Percentiles rank a stretch among this genome's conserved stretches.
Evolutionary conservation across 2,329 filamentous ascomycete species (phyloP).

Genomic region (Beauveria brongniartii): DNA sequence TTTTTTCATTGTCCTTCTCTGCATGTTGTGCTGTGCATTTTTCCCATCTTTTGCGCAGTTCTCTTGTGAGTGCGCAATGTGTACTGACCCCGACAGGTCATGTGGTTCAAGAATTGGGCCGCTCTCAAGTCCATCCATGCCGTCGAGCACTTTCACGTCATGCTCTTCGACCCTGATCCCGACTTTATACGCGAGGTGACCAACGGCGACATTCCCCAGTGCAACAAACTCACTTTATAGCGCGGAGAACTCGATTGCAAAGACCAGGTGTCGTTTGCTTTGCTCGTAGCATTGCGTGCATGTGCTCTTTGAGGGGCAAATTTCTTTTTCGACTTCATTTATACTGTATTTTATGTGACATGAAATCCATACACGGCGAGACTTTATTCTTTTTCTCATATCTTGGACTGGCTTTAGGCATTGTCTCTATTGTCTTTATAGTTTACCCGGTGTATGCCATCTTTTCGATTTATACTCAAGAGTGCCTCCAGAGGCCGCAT

Average conservation of each 20-base stretch:
- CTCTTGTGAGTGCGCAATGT: background rate
- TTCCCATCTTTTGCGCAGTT: no score
- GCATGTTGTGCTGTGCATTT: background rate
- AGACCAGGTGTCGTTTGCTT: background rate
- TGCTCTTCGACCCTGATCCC: constrained; percentile 71
- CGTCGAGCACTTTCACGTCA: constrained; percentile 91
- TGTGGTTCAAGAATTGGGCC: constrained; percentile 64
- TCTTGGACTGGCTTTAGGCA: background rate
- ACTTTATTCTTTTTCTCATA: background rate
- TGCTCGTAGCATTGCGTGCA: background rate
- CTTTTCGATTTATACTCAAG: background rate
- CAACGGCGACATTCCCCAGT: constrained; percentile 61
- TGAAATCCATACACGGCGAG: constrained; percentile 10
- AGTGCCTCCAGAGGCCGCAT: background rate
- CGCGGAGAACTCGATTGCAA: background rate
- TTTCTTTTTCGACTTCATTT: background rate
- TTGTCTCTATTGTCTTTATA: background rate
- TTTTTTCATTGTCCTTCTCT: background rate
- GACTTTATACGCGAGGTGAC: constrained; percentile 65
- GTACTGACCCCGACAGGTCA: constrained; percentile 21
- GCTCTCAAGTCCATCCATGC: constrained; percentile 76
- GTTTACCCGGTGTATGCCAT: background rate
- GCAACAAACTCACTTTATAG: constrained; percentile 29
- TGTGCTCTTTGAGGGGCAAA: background rate
- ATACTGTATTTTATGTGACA: constrained; percentile 11